Evolutionary conservation across 768 basidiomycete species (phyloP).

Genomic region (Psilocybe cyanescens): DNA sequence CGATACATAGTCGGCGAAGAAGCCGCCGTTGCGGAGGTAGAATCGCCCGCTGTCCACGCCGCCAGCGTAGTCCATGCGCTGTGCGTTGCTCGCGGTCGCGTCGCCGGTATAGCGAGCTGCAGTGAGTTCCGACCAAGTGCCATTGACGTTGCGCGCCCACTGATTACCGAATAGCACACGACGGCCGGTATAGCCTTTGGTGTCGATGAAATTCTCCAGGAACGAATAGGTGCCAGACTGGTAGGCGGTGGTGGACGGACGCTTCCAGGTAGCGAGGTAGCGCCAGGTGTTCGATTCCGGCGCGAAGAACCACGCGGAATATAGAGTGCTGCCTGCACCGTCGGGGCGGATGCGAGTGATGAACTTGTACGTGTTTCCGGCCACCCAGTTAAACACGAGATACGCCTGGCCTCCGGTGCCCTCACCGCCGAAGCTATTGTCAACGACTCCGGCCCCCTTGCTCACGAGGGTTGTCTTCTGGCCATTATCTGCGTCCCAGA

Average conservation of each 20-base stretch:
- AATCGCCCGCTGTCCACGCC: constrained; percentile 9
- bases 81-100: constrained; percentile 8
- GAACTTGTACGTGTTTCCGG: constrained; percentile 21
- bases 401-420: constrained; percentile 18
- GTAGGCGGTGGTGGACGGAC: constrained; percentile 16
- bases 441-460: constrained; percentile 18
- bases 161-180: constrained; percentile 14
- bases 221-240: constrained; percentile 18
- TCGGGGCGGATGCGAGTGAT: constrained; percentile 23
- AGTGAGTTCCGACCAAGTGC: constrained; percentile 18
- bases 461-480: constrained; percentile 21
- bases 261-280: constrained; percentile 20
- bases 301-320: constrained; percentile 19
- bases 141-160: constrained; percentile 19
- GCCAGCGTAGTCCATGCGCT: constrained; percentile 17
- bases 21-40: constrained; percentile 16
- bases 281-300: constrained; percentile 18
- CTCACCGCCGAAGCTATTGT: constrained; percentile 16
- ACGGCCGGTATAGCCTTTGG: constrained; percentile 13
- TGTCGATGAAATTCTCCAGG: constrained; percentile 19
- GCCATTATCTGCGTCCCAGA: constrained; percentile 21
- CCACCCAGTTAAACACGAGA: constrained; percentile 17
- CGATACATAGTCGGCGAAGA: constrained; percentile 8
- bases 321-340: constrained; percentile 17
- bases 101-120: constrained; percentile 13